Evolutionary conservation across 2,329 filamentous ascomycete species (phyloP), one percentile per base, ranked within the genome.

Genomic region (Colletotrichum phormii): DNA sequence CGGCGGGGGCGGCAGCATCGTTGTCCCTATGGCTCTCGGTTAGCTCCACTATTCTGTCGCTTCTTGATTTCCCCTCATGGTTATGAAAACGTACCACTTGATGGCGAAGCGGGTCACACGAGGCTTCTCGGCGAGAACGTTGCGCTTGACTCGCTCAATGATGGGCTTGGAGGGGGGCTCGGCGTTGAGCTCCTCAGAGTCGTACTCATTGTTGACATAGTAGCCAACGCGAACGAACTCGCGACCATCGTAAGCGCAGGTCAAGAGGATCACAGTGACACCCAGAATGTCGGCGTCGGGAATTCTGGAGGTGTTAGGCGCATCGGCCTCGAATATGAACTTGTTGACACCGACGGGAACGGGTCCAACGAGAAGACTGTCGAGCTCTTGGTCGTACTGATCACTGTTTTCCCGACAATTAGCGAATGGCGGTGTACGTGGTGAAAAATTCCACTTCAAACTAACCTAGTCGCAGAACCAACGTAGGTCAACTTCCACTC

Each of bases 401-500:
- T 97, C 95, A 75, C 95, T 97, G 77, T 26, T 60, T 12, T n/a
- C 15, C 15, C 24, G n/a, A 18, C 26, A 24, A 35, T 73, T 33
- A 75, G 71, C 53, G 61, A 71, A 73, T 58, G 65, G 64, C 71
- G 64, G 69, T 65, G 69, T 61, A 64, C 42, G 51, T 61, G 46
- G 18, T 49, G 18, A 49, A 57, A 67, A 60, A 62, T 74, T 78
- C 80, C 78, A 78, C 67, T 76, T 67, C 66, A 18, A 77, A 89
- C 93, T 87, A 88, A 97, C 94, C 95, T 98, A 70, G 96, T 98
- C 75, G 97, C 97, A 78, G 97, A 99, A 80, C 97, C 97, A 81
- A 99, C 97, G 79, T 99, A 99, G 82, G 95, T 99, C 79, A 99
- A 89, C 86, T 99, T 99, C 97, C 97, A 99, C 86, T 99, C 97